Percentiles rank a stretch among this genome's conserved stretches.
Conservation (phyloP, 2,329 filamentous ascomycete species). For the Xylariaceae sp. region DNA sequence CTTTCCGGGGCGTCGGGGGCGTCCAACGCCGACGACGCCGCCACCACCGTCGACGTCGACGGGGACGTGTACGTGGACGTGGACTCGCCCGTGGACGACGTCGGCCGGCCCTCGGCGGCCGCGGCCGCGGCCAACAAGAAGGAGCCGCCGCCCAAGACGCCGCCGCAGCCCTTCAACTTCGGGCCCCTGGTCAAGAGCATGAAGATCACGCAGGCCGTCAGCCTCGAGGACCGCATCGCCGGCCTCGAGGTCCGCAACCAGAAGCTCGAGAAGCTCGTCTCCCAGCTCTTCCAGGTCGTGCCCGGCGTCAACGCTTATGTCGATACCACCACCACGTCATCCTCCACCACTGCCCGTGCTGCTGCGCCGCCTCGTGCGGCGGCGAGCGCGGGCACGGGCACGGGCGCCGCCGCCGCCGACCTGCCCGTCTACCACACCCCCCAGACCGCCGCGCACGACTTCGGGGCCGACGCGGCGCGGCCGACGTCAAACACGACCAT, state of each 20-base stretch:
- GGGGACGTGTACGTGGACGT: too few relatives aligned
- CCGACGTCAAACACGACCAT: conserved; percentile 41
- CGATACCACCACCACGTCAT: too few relatives aligned
- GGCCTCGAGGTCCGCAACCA: conserved; percentile 44
- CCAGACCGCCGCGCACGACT: conserved; percentile 17
- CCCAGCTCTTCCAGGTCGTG: conserved; percentile 40
- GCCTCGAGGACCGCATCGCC: conserved; percentile 45
- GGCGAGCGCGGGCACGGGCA: conserved; percentile 18
- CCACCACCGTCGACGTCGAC: too few relatives aligned
- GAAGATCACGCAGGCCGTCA: conserved; percentile 50
- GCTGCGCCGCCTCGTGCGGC: conserved; percentile 17
- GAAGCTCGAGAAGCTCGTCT: conserved; percentile 45
- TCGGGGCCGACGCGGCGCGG: conserved; percentile 24
- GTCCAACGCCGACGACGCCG: conserved; percentile 28
- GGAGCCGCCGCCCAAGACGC: conserved; percentile 28
- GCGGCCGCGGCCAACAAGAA: conserved; percentile 25
- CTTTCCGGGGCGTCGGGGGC: too few relatives aligned
- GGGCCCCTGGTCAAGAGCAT: conserved; percentile 38
- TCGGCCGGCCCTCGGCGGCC: too few relatives aligned
- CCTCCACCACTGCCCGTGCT: conserved; percentile 19
- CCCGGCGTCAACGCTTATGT: conserved; percentile 31
- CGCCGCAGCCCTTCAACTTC: conserved; percentile 48
- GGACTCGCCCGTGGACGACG: conserved; percentile 21
- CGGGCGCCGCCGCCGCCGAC: conserved; percentile 20
- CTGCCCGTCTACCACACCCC: conserved; percentile 26